A percentile compares a stretch with the other conserved stretches of the same genome.
Evolutionary conservation across 2,329 filamentous ascomycete genomes (phyloP).

Genomic region (Thelonectria rubi): DNA sequence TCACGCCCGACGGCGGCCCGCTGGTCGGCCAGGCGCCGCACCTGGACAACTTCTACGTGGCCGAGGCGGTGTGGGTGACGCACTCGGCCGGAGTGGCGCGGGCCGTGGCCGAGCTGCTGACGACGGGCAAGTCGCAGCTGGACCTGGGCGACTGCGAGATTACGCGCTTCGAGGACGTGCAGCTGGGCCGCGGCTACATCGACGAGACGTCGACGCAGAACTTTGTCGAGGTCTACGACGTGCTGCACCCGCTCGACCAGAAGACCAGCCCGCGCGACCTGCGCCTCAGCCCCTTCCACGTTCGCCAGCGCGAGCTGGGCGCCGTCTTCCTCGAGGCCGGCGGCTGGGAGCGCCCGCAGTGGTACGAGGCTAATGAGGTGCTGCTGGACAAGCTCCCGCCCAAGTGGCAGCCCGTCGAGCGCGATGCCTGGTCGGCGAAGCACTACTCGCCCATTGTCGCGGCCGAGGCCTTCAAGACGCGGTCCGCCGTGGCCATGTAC

Average conservation of each 20-base stretch:
- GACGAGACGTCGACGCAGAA: conserved; percentile 67
- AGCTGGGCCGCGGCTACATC: conserved; percentile 64
- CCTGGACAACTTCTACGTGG: conserved; percentile 69
- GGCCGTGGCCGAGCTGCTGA: conserved; percentile 67
- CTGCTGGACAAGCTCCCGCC: conserved; percentile 61
- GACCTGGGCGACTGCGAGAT: conserved; percentile 69
- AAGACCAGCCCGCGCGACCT: conserved; percentile 66
- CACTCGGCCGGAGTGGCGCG: conserved; percentile 71
- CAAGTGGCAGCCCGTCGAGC: conserved; percentile 62
- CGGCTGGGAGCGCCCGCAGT: conserved; percentile 71
- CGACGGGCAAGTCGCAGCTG: conserved; percentile 62
- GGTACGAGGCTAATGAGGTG: conserved; percentile 66
- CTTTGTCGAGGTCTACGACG: conserved; percentile 72
- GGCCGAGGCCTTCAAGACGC: conserved; percentile 71
- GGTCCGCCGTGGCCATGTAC: conserved; percentile 69
- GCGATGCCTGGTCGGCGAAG: conserved; percentile 66
- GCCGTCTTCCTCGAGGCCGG: conserved; percentile 67
- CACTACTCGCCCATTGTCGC: conserved; percentile 68
- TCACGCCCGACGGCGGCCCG: conserved; percentile 70
- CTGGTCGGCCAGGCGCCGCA: conserved; percentile 66
- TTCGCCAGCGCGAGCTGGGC: conserved; percentile 62
- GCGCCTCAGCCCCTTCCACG: conserved; percentile 66
- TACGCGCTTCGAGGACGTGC: conserved; percentile 68
- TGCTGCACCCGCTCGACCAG: conserved; percentile 68
- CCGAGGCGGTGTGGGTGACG: conserved; percentile 73